Base-by-base conservation (phyloP, 169 alveolate species). In the Fabrea salina region DNA sequence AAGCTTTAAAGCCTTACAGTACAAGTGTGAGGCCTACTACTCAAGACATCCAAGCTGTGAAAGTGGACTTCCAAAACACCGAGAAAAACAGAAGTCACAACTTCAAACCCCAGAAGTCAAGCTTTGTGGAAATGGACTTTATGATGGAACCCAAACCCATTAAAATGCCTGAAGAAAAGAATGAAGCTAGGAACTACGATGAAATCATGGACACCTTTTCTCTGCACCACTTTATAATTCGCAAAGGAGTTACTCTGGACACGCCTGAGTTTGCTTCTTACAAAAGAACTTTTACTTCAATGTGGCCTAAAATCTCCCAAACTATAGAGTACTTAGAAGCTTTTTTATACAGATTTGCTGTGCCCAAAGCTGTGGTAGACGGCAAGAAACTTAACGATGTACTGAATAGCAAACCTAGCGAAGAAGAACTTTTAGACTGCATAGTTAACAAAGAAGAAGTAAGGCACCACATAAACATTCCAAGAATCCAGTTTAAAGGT, bases 281-380 rank as follows among this genome's bases (percentile, higher is more conserved):
- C 40, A 79, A 85, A 68, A 85, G 84, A 54, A 75, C 54, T 32
- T 80, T 16, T 68, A 22, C n/a, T 22, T 54, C 53, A 57, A 49
- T 70, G 27, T 88, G 93, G 96, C 89, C 87, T 5, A 78, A 84
- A 43, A 87, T 93, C 0, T 72, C 77, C 22, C 84, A 78, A 43
- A 70, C 87, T 35, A 82, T 93, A 19, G 82, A 84, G 49, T 70
- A 82, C 51, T 75, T 93, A 43, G 93, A 89, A 47, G 83, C 85
- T 61, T 39, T 84, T n/a, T 44, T 87, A 27, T 58, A 66, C 27
- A 49, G 58, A 44, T 85, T 72, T 56, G 68, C 78, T 25, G 88
- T 93, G 27, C 80, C 87, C n/a, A 82, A 79, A 49, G 91, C 94
- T 6, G 82, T 75, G 44, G 79, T 88, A 33, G 91, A 89, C 68